phyloP scores from a whole-genome alignment of 1,284 basidiomycete genomes.

The Pterulicium gracile region DNA sequence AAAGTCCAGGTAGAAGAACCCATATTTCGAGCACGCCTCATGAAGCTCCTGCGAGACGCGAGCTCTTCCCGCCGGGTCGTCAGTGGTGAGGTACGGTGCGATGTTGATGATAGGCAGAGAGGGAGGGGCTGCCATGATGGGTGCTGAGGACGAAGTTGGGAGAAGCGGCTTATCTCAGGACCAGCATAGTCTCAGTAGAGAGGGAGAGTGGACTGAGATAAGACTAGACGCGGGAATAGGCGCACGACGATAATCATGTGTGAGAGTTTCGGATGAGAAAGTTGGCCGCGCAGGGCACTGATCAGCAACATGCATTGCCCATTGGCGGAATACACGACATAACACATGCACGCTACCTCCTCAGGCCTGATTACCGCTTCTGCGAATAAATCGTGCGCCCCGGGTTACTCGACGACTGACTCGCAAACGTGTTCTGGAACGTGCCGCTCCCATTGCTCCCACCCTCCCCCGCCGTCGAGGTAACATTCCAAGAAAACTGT shows the following conservation, averaged over 20 bases:
- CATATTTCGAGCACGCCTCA: conserved; percentile 63
- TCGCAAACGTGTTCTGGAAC: too few relatives aligned
- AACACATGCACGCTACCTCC: too few relatives aligned
- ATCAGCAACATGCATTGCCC: too few relatives aligned
- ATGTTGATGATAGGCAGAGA: conserved; percentile 45
- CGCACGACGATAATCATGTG: background rate
- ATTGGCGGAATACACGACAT: too few relatives aligned
- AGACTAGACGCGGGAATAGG: background rate
- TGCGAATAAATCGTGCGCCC: too few relatives aligned
- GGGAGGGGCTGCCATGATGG: conserved; percentile 2
- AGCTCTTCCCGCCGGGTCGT: conserved; percentile 24
- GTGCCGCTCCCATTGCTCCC: too few relatives aligned
- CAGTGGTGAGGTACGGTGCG: conserved; percentile 35
- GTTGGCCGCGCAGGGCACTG: background rate
- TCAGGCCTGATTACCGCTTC: too few relatives aligned
- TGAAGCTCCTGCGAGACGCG: conserved; percentile 54
- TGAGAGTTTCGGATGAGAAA: background rate
- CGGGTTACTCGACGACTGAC: too few relatives aligned
- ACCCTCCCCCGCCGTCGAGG: too few relatives aligned
- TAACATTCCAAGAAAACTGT: too few relatives aligned
- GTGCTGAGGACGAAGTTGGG: conserved; percentile 6
- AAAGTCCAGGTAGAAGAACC: conserved; percentile 81
- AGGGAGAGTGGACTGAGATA: conserved; percentile 9
- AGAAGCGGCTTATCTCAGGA: conserved; percentile 6
- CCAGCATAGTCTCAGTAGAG: too few relatives aligned